Evolutionary conservation across 225 moss, liverwort and hornwort genomes (phyloP), one percentile per base, ranked within the genome.

Genomic region (Thuidium tamariscinum): DNA sequence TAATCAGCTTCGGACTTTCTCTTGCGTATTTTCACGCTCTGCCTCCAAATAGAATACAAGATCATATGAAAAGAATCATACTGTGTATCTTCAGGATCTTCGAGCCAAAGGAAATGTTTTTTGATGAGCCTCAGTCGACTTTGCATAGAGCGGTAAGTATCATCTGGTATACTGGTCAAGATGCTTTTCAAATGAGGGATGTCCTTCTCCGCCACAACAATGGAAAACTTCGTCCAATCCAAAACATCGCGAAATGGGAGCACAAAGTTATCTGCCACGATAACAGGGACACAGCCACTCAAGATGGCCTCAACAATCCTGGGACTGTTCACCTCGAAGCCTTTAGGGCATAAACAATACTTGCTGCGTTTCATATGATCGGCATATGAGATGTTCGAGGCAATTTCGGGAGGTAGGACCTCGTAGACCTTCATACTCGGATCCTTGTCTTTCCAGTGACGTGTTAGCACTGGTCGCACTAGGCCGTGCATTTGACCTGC

Each of bases 401-500:
- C 88, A 61, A 92, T 87, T 78, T 91, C 86, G 44, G 88, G 85
- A 85, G 94, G 92, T 30, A 92, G 71, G 80, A 94, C 89, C 83
- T 92, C 91, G 61, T 92, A 94, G 37, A 94, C 36, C 85, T 87
- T 95, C 95, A 97, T 95, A 55, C 83, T 87, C 65, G 95, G 92
- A 84, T 95, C 96, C 82, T 92, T 95, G 67, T 89, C 94, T 89
- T 91, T 94, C 97, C 97, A 97, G 68, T 94, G 84, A 61, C 90
- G 61, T 59, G 93, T 87, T 26, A 97, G 91, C 48, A 89, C 41
- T 37, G 95, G 97, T 87, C 97, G 91, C 78, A 96, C 95, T 36
- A 83, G 57, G 18, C 97, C 97, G 70, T 97, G 97, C 96, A 95
- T 94, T 82, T 96, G 95, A 41, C 97, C 97, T 52, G 97, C 97